Percentiles rank a stretch among this genome's conserved stretches.
phyloP scores from a whole-genome alignment of 2,329 filamentous ascomycete genomes.

The Amauroascus niger region DNA sequence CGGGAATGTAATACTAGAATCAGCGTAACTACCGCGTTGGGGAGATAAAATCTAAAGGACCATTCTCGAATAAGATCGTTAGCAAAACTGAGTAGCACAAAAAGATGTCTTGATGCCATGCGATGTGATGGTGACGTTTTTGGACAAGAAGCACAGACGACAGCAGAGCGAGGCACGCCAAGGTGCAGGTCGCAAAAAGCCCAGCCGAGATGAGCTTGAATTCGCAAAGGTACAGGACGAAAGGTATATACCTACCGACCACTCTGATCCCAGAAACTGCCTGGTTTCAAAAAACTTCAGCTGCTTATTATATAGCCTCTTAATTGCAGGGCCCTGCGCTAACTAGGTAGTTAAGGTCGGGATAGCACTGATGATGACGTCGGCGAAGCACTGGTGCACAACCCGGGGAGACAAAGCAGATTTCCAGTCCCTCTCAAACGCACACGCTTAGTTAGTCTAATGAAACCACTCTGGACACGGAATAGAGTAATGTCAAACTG shows the following conservation, averaged over 20 bases:
- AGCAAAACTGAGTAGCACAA: neutral
- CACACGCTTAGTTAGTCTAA: neutral
- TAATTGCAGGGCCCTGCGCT: no score
- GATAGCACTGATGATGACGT: slow-evolving; percentile 1
- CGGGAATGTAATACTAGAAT: neutral
- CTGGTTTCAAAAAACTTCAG: neutral
- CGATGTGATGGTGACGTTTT: neutral
- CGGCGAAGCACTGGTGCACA: neutral
- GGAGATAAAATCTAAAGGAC: neutral
- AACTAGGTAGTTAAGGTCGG: no score
- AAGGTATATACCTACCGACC: neutral
- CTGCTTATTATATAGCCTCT: no score
- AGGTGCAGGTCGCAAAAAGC: neutral
- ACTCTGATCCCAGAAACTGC: neutral
- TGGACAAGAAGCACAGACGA: neutral
- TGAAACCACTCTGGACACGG: neutral
- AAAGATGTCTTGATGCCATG: neutral
- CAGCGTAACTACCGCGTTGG: neutral
- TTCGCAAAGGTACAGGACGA: neutral
- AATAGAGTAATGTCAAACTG: neutral
- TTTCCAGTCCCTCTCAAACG: neutral
- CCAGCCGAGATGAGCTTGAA: neutral
- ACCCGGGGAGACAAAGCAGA: neutral
- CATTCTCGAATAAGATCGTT: neutral
- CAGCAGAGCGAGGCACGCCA: neutral